These are phyloP conservation scores for Dryadomyces sulphureus DNA, from an alignment of 2,329 filamentous ascomycete species.

Conservation along the genomic window DNA sequence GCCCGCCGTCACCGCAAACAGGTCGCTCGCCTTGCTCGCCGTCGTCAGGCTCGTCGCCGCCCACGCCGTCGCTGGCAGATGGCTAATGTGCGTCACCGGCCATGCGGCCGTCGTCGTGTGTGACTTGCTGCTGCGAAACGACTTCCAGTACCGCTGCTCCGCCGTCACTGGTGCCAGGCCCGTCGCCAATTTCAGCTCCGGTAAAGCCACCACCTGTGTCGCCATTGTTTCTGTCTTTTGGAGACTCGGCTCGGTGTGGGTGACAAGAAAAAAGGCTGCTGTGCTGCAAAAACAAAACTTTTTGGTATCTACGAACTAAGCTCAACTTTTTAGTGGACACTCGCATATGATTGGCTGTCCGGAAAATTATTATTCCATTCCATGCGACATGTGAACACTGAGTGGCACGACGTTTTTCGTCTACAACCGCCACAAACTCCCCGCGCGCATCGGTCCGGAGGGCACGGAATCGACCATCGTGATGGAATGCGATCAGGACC, in stretches of 20 bases:
- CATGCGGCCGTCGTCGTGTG: slow-evolving; percentile 83
- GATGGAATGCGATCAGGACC: too few relatives aligned
- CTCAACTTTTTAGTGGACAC: too few relatives aligned
- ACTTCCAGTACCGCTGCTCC: slow-evolving; percentile 92
- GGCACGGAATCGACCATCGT: too few relatives aligned
- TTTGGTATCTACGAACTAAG: too few relatives aligned
- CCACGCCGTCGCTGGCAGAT: slow-evolving; percentile 35
- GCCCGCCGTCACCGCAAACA: slow-evolving; percentile 89
- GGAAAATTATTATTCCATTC: too few relatives aligned
- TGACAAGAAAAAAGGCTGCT: background rate
- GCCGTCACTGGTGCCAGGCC: slow-evolving; percentile 73
- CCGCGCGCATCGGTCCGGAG: too few relatives aligned
- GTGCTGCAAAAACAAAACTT: background rate
- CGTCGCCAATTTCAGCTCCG: slow-evolving; percentile 67
- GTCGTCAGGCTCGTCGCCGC: slow-evolving; percentile 24
- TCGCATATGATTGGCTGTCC: too few relatives aligned
- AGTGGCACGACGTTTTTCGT: too few relatives aligned
- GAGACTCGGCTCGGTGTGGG: background rate
- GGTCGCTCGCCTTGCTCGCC: slow-evolving; percentile 41
- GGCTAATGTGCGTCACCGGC: slow-evolving; percentile 81
- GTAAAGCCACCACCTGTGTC: slow-evolving; percentile 67
- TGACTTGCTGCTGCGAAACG: slow-evolving; percentile 81
- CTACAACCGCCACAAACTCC: too few relatives aligned
- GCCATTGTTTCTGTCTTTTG: slow-evolving; percentile 45
- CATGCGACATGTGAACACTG: too few relatives aligned